Percentiles rank a stretch among this genome's conserved stretches.
Evolutionary conservation across 2,329 filamentous ascomycete genomes (phyloP).

Genomic region (Stachybotrys elegans): DNA sequence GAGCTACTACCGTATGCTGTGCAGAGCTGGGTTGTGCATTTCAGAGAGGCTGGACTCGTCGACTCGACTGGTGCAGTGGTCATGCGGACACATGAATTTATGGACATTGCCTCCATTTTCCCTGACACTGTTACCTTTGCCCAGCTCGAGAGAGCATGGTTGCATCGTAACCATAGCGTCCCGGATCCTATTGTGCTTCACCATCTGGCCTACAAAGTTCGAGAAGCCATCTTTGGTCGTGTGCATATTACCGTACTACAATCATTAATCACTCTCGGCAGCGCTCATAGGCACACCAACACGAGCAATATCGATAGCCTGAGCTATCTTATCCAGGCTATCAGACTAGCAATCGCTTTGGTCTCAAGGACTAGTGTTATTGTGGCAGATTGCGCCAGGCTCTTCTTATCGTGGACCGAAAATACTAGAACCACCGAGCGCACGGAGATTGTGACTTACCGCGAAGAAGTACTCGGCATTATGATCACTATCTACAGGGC

Average conservation of each 20-base stretch:
- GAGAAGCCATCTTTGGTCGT: slow-evolving; percentile 28
- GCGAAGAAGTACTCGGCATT: slow-evolving; percentile 31
- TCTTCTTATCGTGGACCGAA: slow-evolving; percentile 29
- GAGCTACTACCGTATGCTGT: slow-evolving; percentile 28
- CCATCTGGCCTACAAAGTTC: slow-evolving; percentile 28
- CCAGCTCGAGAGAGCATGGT: slow-evolving; percentile 27
- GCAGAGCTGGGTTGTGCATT: slow-evolving; percentile 29
- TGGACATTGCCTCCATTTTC: slow-evolving; percentile 29
- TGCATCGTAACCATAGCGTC: slow-evolving; percentile 17
- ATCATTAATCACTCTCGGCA: slow-evolving; percentile 29
- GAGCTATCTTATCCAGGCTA: slow-evolving; percentile 30
- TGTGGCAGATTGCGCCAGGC: slow-evolving; percentile 27
- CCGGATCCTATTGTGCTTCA: slow-evolving; percentile 21
- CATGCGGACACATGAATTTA: too few relatives aligned
- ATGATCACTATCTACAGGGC: slow-evolving; percentile 31
- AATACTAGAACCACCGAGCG: slow-evolving; percentile 26
- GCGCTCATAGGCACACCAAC: slow-evolving; percentile 20
- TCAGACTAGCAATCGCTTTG: slow-evolving; percentile 22
- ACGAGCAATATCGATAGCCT: slow-evolving; percentile 18
- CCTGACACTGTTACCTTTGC: slow-evolving; percentile 30
- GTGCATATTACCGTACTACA: slow-evolving; percentile 29
- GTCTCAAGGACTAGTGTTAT: slow-evolving; percentile 26
- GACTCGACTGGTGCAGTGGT: slow-evolving; percentile 19
- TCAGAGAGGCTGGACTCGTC: slow-evolving; percentile 26
- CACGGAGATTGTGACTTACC: slow-evolving; percentile 27